phyloP scores from a whole-genome alignment of 352 stramenopile genomes.

The Phytopythium boreale region DNA sequence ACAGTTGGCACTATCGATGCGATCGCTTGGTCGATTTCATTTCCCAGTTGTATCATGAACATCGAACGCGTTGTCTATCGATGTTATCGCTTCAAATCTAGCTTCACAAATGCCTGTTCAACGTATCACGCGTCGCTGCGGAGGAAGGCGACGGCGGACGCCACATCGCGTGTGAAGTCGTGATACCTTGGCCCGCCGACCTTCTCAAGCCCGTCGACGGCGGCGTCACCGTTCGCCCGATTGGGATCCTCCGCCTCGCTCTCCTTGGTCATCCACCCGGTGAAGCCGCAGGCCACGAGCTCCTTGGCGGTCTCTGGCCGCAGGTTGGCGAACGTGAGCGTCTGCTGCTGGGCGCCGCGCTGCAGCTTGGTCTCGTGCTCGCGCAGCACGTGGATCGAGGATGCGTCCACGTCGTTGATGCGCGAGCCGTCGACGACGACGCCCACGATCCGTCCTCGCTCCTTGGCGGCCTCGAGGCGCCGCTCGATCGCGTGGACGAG shows the following conservation, averaged over 20 bases:
- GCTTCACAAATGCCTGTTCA: neutral
- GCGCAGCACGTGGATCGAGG: slow-evolving; percentile 19
- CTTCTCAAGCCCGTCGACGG: slow-evolving; percentile 6
- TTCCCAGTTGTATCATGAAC: no score
- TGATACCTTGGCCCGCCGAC: neutral
- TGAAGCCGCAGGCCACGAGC: slow-evolving; percentile 16
- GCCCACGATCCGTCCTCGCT: slow-evolving; percentile 52
- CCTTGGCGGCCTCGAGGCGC: slow-evolving; percentile 31
- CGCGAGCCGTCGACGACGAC: slow-evolving; percentile 57
- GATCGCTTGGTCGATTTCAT: no score
- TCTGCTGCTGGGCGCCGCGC: slow-evolving; percentile 13
- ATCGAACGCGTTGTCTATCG: neutral
- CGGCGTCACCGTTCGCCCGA: slow-evolving; percentile 7
- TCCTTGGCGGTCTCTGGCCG: slow-evolving; percentile 15
- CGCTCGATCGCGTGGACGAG: slow-evolving; percentile 54
- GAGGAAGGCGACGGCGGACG: slow-evolving; percentile 4
- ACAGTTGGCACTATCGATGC: no score
- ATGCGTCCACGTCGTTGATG: slow-evolving; percentile 37
- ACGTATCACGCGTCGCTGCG: neutral
- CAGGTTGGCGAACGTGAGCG: slow-evolving; percentile 22
- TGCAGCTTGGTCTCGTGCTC: slow-evolving; percentile 22
- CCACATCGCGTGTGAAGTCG: slow-evolving; percentile 9
- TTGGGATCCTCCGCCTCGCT: neutral
- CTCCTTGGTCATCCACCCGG: slow-evolving; percentile 7
- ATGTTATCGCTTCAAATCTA: no score